Evolutionary conservation across 768 basidiomycete species (phyloP).

Genomic region (Mycena amicta): DNA sequence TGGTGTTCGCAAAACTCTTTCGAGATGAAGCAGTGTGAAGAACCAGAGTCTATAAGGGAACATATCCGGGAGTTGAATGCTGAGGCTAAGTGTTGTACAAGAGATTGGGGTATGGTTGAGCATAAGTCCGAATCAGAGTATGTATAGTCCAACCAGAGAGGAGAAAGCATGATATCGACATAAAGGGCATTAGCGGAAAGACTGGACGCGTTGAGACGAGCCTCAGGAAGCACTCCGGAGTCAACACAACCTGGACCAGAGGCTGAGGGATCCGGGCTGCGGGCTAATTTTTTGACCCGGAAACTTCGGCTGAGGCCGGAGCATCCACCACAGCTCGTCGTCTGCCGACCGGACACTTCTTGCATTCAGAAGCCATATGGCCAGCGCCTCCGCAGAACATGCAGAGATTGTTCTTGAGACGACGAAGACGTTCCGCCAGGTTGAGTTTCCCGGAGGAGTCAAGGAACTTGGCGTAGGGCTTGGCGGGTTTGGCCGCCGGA

Average conservation of each 20-base stretch:
- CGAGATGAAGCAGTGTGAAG: slow-evolving; percentile 8
- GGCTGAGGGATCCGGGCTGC: slow-evolving; percentile 7
- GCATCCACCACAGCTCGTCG: not conserved
- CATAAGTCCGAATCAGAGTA: not conserved
- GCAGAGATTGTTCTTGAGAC: slow-evolving; percentile 32
- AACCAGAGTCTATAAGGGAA: slow-evolving; percentile 5
- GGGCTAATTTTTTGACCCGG: slow-evolving; percentile 7
- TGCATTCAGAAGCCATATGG: slow-evolving; percentile 31
- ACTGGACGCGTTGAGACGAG: slow-evolving; percentile 9
- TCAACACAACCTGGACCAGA: slow-evolving; percentile 7
- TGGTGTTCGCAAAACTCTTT: not conserved
- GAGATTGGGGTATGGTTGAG: too few relatives aligned
- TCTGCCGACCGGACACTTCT: not conserved
- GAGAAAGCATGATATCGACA: not conserved
- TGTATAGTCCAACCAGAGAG: too few relatives aligned
- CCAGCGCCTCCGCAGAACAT: slow-evolving; percentile 36
- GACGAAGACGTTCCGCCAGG: slow-evolving; percentile 26
- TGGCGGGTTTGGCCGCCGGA: too few relatives aligned
- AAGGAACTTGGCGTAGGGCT: too few relatives aligned
- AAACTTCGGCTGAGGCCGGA: not conserved
- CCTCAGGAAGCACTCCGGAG: slow-evolving; percentile 6
- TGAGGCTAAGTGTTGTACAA: too few relatives aligned
- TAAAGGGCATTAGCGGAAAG: slow-evolving; percentile 10
- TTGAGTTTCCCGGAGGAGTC: slow-evolving; percentile 21
- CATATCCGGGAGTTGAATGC: not conserved